phyloP scores from a whole-genome alignment of 2,329 filamentous ascomycete genomes.

The Xylaria sp. region DNA sequence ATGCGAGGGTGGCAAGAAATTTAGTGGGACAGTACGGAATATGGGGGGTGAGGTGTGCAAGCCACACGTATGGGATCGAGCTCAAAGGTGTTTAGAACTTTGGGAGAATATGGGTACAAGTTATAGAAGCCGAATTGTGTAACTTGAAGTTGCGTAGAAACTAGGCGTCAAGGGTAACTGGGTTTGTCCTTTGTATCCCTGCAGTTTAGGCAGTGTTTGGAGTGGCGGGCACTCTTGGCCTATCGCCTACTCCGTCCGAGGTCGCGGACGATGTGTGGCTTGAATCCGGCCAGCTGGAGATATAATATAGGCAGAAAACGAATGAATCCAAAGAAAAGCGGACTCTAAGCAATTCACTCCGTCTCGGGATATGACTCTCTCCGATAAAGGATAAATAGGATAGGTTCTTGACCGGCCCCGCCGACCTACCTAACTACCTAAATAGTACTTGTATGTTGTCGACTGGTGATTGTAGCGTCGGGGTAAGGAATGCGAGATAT shows the following conservation, averaged over 20 bases:
- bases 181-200: not conserved
- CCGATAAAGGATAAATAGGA: slow-evolving; percentile 4
- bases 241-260: slow-evolving; percentile 31
- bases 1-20: slow-evolving; percentile 19
- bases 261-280: not conserved
- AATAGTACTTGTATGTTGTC: not conserved
- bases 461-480: slow-evolving; percentile 8
- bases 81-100: not conserved
- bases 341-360: not conserved
- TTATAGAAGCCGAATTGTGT: not conserved
- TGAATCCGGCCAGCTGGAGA: not conserved
- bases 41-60: not conserved
- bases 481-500: slow-evolving; percentile 10
- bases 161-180: not conserved
- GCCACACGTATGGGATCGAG: not conserved
- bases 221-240: slow-evolving; percentile 8
- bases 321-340: not conserved
- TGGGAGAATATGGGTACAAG: not conserved
- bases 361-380: not conserved
- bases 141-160: slow-evolving; percentile 2
- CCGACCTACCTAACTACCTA: not conserved
- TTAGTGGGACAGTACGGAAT: not conserved
- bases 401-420: not conserved
- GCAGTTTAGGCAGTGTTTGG: not conserved
- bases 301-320: not conserved